phyloP scores from a whole-genome alignment of 805 yeast genomes.

The Schwanniomyces yamadae region DNA sequence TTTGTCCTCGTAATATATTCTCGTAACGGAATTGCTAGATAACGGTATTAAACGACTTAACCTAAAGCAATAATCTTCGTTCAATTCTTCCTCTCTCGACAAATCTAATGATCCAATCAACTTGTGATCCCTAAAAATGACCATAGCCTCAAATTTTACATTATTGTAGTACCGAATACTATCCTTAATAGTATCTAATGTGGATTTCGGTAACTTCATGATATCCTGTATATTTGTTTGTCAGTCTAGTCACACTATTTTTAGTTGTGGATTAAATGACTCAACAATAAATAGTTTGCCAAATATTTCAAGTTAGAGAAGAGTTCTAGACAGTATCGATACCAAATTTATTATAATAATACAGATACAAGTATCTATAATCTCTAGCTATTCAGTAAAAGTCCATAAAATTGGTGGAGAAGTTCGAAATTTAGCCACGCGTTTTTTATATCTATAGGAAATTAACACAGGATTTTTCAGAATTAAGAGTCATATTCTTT shows the following conservation, averaged over 20 bases:
- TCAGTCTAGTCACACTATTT: conserved; percentile 2
- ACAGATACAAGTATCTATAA: too few relatives aligned
- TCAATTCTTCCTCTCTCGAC: background rate
- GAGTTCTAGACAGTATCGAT: too few relatives aligned
- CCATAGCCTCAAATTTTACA: conserved; percentile 1
- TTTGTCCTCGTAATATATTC: conserved; percentile 1
- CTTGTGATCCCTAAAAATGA: conserved; percentile 2
- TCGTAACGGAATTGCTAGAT: background rate
- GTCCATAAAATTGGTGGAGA: too few relatives aligned
- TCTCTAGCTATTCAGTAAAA: too few relatives aligned
- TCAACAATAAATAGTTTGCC: too few relatives aligned
- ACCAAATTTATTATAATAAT: too few relatives aligned
- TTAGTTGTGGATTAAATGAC: conserved; percentile 2
- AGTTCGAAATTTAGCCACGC: background rate
- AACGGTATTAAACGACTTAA: background rate
- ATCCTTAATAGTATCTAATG: conserved; percentile 6
- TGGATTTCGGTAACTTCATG: conserved; percentile 6
- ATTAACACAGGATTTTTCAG: background rate
- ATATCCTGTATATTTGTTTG: conserved; percentile 1
- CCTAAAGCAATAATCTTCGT: background rate
- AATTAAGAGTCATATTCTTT: background rate
- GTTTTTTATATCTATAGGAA: background rate
- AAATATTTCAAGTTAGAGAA: too few relatives aligned
- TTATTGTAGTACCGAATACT: conserved; percentile 3
- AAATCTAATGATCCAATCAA: conserved; percentile 6